Conservation (phyloP, 2,329 filamentous ascomycete species). For the Fusarium penzigii region DNA sequence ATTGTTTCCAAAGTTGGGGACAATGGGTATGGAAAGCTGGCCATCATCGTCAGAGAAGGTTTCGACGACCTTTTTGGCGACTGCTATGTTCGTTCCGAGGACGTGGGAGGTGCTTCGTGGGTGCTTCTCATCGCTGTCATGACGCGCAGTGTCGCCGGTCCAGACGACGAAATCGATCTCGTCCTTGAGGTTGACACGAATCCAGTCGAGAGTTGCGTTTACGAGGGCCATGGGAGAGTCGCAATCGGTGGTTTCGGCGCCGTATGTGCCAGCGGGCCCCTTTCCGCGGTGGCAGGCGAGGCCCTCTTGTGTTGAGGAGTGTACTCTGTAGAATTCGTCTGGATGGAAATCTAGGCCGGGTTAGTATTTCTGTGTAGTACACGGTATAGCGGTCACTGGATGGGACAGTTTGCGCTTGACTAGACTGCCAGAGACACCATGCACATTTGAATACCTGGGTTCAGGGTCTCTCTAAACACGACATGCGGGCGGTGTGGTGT, state of each 20-base stretch:
- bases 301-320: constrained; percentile 68
- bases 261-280: constrained; percentile 78
- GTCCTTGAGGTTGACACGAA: constrained; percentile 74
- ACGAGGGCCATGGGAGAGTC: constrained; percentile 80
- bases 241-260: constrained; percentile 84
- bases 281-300: constrained; percentile 77
- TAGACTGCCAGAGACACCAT: constrained; percentile 11
- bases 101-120: constrained; percentile 78
- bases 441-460: too few relatives aligned
- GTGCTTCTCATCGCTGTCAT: constrained; percentile 81
- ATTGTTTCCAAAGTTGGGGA: constrained; percentile 95
- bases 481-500: not conserved
- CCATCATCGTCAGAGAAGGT: constrained; percentile 66
- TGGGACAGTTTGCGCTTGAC: not conserved
- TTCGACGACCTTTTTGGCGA: constrained; percentile 75
- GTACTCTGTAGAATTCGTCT: constrained; percentile 81
- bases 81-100: constrained; percentile 71
- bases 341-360: constrained; percentile 77
- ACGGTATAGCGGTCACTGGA: constrained; percentile 4
- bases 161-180: constrained; percentile 87
- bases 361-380: not conserved
- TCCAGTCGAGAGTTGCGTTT: constrained; percentile 89
- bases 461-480: constrained; percentile 6
- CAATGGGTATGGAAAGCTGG: constrained; percentile 69
- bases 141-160: constrained; percentile 88